Evolutionary conservation across 768 basidiomycete species (phyloP).

Genomic region (Coprinellus micaceus): DNA sequence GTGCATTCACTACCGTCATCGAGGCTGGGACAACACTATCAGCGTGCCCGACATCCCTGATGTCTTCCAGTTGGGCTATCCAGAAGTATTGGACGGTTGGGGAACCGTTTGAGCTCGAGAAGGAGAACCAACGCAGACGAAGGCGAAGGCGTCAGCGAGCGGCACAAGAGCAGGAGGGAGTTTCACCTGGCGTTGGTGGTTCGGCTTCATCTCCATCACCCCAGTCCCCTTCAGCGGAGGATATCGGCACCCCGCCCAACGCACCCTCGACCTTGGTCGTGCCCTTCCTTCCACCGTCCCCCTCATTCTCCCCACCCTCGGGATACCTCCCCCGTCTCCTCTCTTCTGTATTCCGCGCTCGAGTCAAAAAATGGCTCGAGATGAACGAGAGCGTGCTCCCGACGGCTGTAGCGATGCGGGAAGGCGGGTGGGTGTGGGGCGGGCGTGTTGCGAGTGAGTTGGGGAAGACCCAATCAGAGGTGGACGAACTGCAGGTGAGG

Average conservation of each 20-base stretch:
- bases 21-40: background rate
- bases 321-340: background rate
- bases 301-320: background rate
- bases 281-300: background rate
- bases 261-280: background rate
- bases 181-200: background rate
- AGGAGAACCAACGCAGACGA: background rate
- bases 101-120: background rate
- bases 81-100: background rate
- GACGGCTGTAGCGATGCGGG: background rate
- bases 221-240: too few relatives aligned
- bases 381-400: background rate
- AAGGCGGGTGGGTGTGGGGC: background rate
- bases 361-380: background rate
- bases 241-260: background rate
- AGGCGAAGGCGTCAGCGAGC: background rate
- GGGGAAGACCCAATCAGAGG: background rate
- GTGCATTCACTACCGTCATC: conserved; percentile 1
- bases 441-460: conserved; percentile 1
- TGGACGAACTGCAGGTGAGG: background rate
- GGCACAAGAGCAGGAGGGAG: background rate
- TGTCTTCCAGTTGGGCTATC: background rate
- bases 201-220: too few relatives aligned
- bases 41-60: background rate
- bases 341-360: background rate